phyloP scores from a whole-genome alignment of 108 stramenopile species.

The Mayamaea pseudoterrestris region DNA sequence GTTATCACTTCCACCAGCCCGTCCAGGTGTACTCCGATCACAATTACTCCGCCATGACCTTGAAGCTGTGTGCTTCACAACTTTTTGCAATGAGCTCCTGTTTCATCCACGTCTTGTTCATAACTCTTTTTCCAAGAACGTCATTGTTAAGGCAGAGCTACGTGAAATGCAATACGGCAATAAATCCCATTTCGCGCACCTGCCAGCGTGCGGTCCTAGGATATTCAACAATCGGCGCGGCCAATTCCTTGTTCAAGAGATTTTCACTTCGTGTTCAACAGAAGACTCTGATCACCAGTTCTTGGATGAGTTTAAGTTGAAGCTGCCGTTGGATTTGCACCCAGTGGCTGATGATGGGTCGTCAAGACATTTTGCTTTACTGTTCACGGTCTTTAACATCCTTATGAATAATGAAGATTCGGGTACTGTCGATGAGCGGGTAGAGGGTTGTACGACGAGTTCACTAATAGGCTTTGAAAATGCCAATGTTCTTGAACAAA shows the following conservation, averaged over 20 bases:
- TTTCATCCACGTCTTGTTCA: slow-evolving; percentile 57
- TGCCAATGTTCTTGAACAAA: slow-evolving; percentile 37
- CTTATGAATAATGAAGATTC: too few relatives aligned
- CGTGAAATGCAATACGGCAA: slow-evolving; percentile 37
- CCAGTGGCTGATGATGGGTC: slow-evolving; percentile 16
- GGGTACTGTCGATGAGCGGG: too few relatives aligned
- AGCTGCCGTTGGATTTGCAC: slow-evolving; percentile 48
- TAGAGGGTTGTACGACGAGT: too few relatives aligned
- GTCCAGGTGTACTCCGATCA: slow-evolving; percentile 12
- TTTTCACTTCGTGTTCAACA: slow-evolving; percentile 58
- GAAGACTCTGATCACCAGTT: slow-evolving; percentile 35
- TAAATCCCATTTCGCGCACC: slow-evolving; percentile 33
- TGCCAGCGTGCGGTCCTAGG: slow-evolving; percentile 30
- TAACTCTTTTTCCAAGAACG: slow-evolving; percentile 57
- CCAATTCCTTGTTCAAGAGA: slow-evolving; percentile 55
- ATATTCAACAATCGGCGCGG: slow-evolving; percentile 75
- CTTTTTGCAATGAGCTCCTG: slow-evolving; percentile 73
- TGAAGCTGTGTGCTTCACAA: slow-evolving; percentile 43
- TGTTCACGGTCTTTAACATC: too few relatives aligned
- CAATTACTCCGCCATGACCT: slow-evolving; percentile 25
- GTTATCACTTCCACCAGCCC: slow-evolving; percentile 3
- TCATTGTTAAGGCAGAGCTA: slow-evolving; percentile 69
- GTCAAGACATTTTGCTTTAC: slow-evolving; percentile 31
- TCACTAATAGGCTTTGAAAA: too few relatives aligned
- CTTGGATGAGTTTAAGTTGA: slow-evolving; percentile 77